Conservation (phyloP, 2,329 filamentous ascomycete genomes). For the Botrytis sinoallii region DNA sequence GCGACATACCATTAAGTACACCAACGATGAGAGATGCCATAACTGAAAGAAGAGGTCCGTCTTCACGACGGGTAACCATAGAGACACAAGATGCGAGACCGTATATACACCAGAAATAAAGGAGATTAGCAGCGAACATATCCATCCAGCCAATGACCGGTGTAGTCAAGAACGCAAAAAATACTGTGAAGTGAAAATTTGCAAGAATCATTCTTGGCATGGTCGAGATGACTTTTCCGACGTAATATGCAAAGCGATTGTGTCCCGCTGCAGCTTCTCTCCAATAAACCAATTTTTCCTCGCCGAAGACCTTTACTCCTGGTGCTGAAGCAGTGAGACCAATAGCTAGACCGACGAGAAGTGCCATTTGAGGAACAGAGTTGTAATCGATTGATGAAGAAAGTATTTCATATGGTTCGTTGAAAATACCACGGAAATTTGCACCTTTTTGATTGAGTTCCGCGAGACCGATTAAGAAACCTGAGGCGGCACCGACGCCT, state of each 20-base stretch:
- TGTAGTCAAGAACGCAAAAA: slow-evolving; percentile 11
- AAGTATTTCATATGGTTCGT: slow-evolving; percentile 48
- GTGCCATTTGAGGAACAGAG: slow-evolving; percentile 50
- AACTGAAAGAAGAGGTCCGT: slow-evolving; percentile 55
- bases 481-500: slow-evolving; percentile 50
- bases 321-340: slow-evolving; percentile 54
- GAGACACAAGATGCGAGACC: slow-evolving; percentile 51
- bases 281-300: slow-evolving; percentile 47
- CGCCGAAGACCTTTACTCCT: slow-evolving; percentile 45
- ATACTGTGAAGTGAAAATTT: slow-evolving; percentile 53
- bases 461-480: slow-evolving; percentile 53
- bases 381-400: slow-evolving; percentile 50
- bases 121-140: slow-evolving; percentile 52
- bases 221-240: slow-evolving; percentile 52
- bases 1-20: slow-evolving; percentile 53
- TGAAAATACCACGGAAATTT: slow-evolving; percentile 53
- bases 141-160: slow-evolving; percentile 21
- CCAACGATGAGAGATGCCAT: slow-evolving; percentile 53
- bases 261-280: slow-evolving; percentile 57
- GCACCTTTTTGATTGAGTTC: slow-evolving; percentile 49
- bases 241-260: slow-evolving; percentile 53
- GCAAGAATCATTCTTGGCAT: slow-evolving; percentile 43
- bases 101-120: slow-evolving; percentile 46
- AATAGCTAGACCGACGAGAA: slow-evolving; percentile 53
- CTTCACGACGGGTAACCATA: slow-evolving; percentile 54